phyloP scores from a whole-genome alignment of 306 rosid genomes.

The Sophora flavescens region DNA sequence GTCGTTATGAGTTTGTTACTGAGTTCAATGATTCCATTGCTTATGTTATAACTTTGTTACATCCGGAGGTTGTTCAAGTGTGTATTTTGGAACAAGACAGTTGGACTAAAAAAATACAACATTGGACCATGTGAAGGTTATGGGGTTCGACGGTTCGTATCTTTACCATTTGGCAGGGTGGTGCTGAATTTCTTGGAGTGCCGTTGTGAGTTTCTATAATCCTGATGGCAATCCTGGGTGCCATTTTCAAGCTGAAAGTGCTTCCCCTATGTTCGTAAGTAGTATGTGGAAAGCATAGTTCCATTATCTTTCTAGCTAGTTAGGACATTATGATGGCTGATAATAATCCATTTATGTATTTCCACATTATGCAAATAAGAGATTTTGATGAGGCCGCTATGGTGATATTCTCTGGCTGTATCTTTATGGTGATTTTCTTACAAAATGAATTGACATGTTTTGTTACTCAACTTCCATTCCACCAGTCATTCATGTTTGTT shows the following conservation, averaged over 20 bases:
- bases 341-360: background rate
- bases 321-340: background rate
- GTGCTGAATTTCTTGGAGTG: background rate
- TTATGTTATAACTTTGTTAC: background rate
- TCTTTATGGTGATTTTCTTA: too few species aligned
- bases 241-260: background rate
- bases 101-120: background rate
- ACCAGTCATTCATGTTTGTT: too few species aligned
- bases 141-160: background rate
- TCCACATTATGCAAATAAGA: background rate
- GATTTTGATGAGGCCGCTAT: too few species aligned
- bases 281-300: background rate
- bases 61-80: background rate
- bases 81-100: conserved; percentile 11
- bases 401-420: too few species aligned
- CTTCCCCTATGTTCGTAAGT: too few species aligned
- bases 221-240: background rate
- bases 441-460: too few species aligned
- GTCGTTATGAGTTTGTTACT: too few species aligned
- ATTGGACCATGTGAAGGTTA: background rate
- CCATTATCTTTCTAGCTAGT: background rate
- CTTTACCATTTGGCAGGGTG: background rate
- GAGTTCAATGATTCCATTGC: background rate
- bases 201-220: background rate
- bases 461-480: too few species aligned